phyloP scores from a whole-genome alignment of 169 alveolate species.

The Eimeria praecox region DNA sequence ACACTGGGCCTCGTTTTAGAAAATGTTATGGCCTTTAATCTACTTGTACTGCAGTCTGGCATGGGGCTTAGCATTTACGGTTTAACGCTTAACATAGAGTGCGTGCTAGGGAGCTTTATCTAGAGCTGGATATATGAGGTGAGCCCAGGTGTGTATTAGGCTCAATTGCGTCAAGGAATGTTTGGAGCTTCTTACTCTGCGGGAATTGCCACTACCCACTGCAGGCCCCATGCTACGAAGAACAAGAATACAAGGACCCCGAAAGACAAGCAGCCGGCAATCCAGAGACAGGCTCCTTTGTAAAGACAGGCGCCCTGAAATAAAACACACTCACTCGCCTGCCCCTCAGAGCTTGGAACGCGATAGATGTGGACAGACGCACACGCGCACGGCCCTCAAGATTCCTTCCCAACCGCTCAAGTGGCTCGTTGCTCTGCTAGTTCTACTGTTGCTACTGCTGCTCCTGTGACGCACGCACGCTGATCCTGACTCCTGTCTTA shows the following conservation, averaged over 20 bases:
- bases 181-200: conserved; percentile 43
- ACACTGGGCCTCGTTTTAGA: not conserved
- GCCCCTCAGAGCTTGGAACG: not conserved
- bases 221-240: conserved; percentile 53
- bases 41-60: not conserved
- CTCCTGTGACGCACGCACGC: not conserved
- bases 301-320: conserved; percentile 36
- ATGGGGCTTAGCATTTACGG: not conserved
- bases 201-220: conserved; percentile 55
- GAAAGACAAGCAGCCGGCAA: conserved; percentile 19
- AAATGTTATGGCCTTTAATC: not conserved
- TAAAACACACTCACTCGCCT: not conserved
- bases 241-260: conserved; percentile 15
- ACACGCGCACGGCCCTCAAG: not conserved
- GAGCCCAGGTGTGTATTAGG: not conserved
- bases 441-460: not conserved
- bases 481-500: not conserved
- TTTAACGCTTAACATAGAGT: not conserved
- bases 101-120: not conserved
- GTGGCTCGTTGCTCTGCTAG: not conserved
- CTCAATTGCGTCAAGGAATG: not conserved
- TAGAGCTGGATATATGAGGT: not conserved
- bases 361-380: not conserved
- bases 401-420: not conserved
- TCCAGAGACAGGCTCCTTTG: conserved; percentile 62